Evolutionary conservation across 208 protist genomes (phyloP), one percentile per base, ranked within the genome.

Genomic region (Crithidia sp.): DNA sequence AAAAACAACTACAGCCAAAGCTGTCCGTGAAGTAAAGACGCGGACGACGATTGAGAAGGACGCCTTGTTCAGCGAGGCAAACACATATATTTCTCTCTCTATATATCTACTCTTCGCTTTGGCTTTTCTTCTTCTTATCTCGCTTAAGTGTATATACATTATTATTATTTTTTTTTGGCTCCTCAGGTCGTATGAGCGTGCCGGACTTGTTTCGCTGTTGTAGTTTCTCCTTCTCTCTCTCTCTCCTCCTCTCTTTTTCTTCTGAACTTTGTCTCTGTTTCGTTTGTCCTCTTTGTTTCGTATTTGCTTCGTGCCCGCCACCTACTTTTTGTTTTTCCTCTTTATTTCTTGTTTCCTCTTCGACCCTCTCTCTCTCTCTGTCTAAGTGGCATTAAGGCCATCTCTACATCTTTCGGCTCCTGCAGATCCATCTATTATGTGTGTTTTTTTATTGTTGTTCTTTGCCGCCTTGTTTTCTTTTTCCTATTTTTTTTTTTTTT

Each of bases 401-500:
- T 63, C 64, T 56, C 43, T 64, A 54, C 17, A 63, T 47, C 40
- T 50, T 61, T 7, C 12, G 45, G 45, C 12, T 28, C 28, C 28
- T 28, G 28, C 28, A 28, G 28, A 28, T 49, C 45, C 45, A 49
- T 13, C 12, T 49, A 14, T 13, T 49, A 14, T 49, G 7, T 49
- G 7, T 49, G 45, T 49, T 49, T 7, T 49, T 49, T 49, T 49
- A 14, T 49, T 49, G 45, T 13, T 49, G 9, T 13, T 49, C 9
- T 49, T 14, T 49, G 9, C 45, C 45, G 9, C 45, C 0, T 14
- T 49, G 12, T 14, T 14, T 7, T 49, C 45, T 49, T 49, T 7
- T 13, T 49, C 7, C 36, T 64, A 69, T 17, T 72, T 44, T 50
- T 59, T 59, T 59, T 55, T 40, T 76, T 69, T 65, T 69, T 69